Evolutionary conservation across 305 asterid genomes (phyloP).

Genomic region (Fraxinus angustifolia): DNA sequence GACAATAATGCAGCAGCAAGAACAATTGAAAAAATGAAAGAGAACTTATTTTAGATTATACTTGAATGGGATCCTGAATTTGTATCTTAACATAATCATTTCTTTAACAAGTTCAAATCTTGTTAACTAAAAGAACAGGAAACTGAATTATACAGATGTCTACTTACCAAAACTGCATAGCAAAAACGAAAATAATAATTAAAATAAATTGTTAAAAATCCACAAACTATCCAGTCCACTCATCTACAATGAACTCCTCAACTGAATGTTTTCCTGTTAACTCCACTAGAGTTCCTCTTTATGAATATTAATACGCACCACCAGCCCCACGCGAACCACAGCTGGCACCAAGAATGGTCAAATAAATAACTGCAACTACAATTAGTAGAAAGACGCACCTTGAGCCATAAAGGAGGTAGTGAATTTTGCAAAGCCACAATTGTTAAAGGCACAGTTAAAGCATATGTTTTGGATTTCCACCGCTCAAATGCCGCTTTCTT

Average conservation of each 20-base stretch:
- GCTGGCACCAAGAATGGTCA: background rate
- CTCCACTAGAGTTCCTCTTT: background rate
- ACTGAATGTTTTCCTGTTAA: background rate
- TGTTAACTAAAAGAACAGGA: background rate
- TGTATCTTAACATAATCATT: background rate
- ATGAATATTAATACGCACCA: background rate
- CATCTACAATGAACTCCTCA: background rate
- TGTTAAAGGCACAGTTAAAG: conserved; percentile 73
- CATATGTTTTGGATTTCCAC: conserved; percentile 77
- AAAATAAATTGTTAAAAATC: background rate
- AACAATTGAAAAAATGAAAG: background rate
- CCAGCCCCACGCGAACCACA: background rate
- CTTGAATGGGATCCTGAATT: background rate
- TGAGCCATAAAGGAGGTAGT: conserved; percentile 75
- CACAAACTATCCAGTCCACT: background rate
- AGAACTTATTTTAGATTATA: background rate
- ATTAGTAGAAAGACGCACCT: conserved; percentile 40
- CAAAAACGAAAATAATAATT: background rate
- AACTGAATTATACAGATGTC: background rate
- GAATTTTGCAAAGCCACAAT: conserved; percentile 78
- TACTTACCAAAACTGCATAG: background rate
- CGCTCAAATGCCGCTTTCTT: conserved; percentile 62
- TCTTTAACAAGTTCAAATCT: background rate
- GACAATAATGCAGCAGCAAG: background rate
- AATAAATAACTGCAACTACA: background rate